Evolutionary conservation across 1,284 basidiomycete genomes (phyloP), one percentile per base, ranked within the genome.

Genomic region (Phellopilus nigrolimitatus): DNA sequence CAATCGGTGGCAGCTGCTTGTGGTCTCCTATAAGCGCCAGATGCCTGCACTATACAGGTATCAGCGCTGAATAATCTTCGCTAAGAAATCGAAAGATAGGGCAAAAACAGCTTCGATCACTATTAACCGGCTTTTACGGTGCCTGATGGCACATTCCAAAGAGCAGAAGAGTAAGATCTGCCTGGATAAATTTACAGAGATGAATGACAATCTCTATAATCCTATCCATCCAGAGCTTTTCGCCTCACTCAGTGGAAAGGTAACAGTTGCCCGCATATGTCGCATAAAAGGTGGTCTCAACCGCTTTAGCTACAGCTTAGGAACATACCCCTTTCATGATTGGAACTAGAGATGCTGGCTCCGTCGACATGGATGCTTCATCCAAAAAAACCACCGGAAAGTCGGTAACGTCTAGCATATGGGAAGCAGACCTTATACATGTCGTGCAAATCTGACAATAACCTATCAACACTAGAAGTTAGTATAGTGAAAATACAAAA

Each of bases 311-410:
- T 37, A 8, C 3, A 55, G 54, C 47, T 31, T 49, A 28, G 37
- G 41, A 38, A 79, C 86, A 51, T 68, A 88, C 88, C 1, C 91
- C 91, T 77, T 89, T 91, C 81, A 91, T 92, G 31, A 95, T 71
- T 0, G 91, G 89, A 52, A 95, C 82, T 39, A 94, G 69, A 9
- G 88, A 85, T 19, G 89, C 82, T 12, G 93, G 91, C 68, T 97
- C 94, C 1, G 92, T 95, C 9, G 91, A 93, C 91, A 95, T 97
- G 7, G 88, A 91, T 1, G 92, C 94, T 68, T 97, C 95, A 65
- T 97, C 94, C 24, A 97, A 70, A 62, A 97, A 94, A 5, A 97
- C 92, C 28, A 97, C 78, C 1, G 94, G 95, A 62, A 97, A 95
- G 63, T 97, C 94, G 38, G 85, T 76, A 13, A 81, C 75, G 56